These are phyloP conservation scores for Neurospora pannonica DNA, from an alignment of 495 filamentous ascomycete genomes.

Conservation along the genomic window DNA sequence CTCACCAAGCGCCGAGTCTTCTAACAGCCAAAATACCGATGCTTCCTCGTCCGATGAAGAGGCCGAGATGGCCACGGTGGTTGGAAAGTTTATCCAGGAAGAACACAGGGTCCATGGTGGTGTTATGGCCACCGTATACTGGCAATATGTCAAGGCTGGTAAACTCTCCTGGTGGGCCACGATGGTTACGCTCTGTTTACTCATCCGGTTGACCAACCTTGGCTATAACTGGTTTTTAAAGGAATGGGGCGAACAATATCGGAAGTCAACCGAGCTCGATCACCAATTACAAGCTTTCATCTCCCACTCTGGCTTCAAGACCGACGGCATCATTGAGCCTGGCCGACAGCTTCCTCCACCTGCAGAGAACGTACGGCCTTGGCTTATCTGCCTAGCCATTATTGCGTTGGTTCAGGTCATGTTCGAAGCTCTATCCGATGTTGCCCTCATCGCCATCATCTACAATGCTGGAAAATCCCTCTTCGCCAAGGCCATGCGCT, in stretches of 20 bases:
- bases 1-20: neutral
- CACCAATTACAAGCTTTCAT: neutral
- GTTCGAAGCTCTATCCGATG: constrained; percentile 42
- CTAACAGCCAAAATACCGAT: constrained; percentile 8
- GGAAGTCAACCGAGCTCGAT: constrained; percentile 5
- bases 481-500: constrained; percentile 57
- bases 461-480: constrained; percentile 65
- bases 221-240: constrained; percentile 74
- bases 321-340: constrained; percentile 34
- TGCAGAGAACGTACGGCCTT: constrained; percentile 56
- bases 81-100: constrained; percentile 72
- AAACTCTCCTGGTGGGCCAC: constrained; percentile 60
- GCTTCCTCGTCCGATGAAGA: constrained; percentile 18
- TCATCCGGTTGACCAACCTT: constrained; percentile 51
- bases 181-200: constrained; percentile 46
- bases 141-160: constrained; percentile 73
- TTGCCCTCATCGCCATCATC: constrained; percentile 57
- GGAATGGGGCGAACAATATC: constrained; percentile 72
- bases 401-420: constrained; percentile 52
- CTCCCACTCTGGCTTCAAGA: constrained; percentile 1
- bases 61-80: constrained; percentile 36
- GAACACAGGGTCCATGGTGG: constrained; percentile 68
- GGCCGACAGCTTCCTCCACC: constrained; percentile 48
- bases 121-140: constrained; percentile 65
- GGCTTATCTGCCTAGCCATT: constrained; percentile 58